phyloP scores from a whole-genome alignment of 176 grass and related monocot genomes.

The Pharus latifolius region DNA sequence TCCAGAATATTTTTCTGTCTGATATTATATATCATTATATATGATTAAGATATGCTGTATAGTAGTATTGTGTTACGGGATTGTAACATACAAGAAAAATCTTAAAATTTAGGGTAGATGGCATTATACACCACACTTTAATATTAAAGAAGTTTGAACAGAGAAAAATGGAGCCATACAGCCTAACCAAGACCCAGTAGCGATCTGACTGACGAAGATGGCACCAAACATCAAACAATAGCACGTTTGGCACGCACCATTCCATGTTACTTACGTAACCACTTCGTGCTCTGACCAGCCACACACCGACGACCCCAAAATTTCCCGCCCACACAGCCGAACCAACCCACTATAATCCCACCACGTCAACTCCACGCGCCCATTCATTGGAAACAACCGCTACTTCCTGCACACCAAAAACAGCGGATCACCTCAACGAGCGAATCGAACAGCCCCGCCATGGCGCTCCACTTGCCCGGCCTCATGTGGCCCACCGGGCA shows the following conservation, averaged over 20 bases:
- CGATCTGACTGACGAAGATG: background rate
- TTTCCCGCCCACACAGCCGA: background rate
- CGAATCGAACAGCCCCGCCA: constrained; percentile 3
- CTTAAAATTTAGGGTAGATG: too few relatives aligned
- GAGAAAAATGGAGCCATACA: background rate
- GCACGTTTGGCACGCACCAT: constrained; percentile 18
- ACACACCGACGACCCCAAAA: background rate
- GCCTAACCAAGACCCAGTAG: background rate
- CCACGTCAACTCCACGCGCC: background rate
- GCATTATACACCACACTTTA: too few relatives aligned
- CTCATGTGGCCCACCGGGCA: constrained; percentile 1
- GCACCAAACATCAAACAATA: background rate
- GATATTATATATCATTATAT: too few relatives aligned
- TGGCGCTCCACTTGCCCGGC: background rate
- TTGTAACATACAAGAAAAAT: too few relatives aligned
- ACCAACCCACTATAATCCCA: background rate
- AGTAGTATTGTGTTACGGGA: too few relatives aligned
- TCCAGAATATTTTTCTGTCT: too few relatives aligned
- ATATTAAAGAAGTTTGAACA: too few relatives aligned
- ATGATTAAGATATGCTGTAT: too few relatives aligned
- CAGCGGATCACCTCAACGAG: background rate
- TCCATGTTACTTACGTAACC: constrained; percentile 2
- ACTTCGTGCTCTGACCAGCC: background rate
- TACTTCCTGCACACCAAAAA: background rate
- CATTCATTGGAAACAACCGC: background rate